These are phyloP conservation scores for Smittium culicis DNA, from an alignment of 371 early-diverging fungal genomes.

Conservation along the genomic window DNA sequence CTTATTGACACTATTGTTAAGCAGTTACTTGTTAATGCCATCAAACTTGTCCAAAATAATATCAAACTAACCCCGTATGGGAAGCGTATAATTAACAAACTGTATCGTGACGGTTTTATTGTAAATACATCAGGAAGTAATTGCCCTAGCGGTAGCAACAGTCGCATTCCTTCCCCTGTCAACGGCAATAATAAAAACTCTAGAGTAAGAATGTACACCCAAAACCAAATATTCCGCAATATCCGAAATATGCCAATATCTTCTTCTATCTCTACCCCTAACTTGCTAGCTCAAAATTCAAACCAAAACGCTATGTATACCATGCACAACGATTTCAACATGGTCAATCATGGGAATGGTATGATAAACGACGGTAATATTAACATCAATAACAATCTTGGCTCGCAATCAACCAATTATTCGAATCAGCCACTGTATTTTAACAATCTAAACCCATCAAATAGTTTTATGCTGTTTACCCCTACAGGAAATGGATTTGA, in stretches of 20 bases:
- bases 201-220: background rate
- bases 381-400: background rate
- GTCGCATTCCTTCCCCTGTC: conserved; percentile 17
- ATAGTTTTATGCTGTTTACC: background rate
- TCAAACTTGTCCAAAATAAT: conserved; percentile 56
- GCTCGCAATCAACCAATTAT: background rate
- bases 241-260: background rate
- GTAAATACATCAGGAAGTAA: conserved; percentile 26
- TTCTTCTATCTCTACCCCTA: background rate
- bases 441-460: background rate
- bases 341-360: background rate
- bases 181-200: background rate
- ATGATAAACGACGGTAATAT: background rate
- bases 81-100: conserved; percentile 69
- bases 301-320: background rate
- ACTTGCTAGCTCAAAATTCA: background rate
- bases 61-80: conserved; percentile 80
- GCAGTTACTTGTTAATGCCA: conserved; percentile 53
- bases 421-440: background rate
- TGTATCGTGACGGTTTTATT: conserved; percentile 34
- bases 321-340: background rate
- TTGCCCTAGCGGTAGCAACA: conserved; percentile 9
- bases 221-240: background rate
- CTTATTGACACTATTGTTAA: conserved; percentile 59
- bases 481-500: background rate